phyloP scores from a whole-genome alignment of 345 rosid species.

The Populus alba region DNA sequence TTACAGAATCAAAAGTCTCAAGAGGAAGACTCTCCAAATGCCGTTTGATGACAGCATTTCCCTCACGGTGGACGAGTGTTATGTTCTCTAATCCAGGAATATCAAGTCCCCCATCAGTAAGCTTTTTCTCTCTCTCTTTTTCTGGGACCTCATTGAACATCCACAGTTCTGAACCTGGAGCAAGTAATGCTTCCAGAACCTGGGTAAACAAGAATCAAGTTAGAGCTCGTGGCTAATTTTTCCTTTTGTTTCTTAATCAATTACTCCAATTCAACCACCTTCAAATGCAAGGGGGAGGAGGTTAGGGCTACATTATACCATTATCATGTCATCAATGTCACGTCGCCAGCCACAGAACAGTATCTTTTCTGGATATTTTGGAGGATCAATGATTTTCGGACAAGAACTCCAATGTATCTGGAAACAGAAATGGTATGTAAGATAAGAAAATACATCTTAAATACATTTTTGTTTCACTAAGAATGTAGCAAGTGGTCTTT shows the following conservation, averaged over 20 bases:
- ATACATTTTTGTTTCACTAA: not conserved
- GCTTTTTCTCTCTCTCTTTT: constrained; percentile 74
- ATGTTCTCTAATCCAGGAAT: constrained; percentile 51
- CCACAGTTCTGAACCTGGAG: constrained; percentile 93
- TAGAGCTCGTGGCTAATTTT: not conserved
- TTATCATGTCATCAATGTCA: constrained; percentile 93
- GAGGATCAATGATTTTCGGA: constrained; percentile 67
- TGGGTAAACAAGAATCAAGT: constrained; percentile 22
- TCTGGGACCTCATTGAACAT: constrained; percentile 90
- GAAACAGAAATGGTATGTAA: constrained; percentile 15
- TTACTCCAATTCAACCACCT: not conserved
- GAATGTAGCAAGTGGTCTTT: not conserved
- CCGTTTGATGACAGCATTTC: constrained; percentile 82
- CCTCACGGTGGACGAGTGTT: constrained; percentile 75
- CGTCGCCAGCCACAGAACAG: constrained; percentile 96
- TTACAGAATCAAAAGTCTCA: constrained; percentile 94
- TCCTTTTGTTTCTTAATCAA: not conserved
- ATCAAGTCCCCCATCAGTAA: constrained; percentile 75
- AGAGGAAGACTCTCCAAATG: constrained; percentile 80
- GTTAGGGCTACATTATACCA: constrained; percentile 37
- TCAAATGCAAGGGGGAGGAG: not conserved
- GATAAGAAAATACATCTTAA: constrained; percentile 12
- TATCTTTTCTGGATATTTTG: constrained; percentile 87
- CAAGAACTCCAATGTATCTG: constrained; percentile 55
- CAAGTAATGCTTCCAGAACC: constrained; percentile 87